Conservation (phyloP, 2,329 filamentous ascomycete genomes). For the Pezicula carpinea region DNA sequence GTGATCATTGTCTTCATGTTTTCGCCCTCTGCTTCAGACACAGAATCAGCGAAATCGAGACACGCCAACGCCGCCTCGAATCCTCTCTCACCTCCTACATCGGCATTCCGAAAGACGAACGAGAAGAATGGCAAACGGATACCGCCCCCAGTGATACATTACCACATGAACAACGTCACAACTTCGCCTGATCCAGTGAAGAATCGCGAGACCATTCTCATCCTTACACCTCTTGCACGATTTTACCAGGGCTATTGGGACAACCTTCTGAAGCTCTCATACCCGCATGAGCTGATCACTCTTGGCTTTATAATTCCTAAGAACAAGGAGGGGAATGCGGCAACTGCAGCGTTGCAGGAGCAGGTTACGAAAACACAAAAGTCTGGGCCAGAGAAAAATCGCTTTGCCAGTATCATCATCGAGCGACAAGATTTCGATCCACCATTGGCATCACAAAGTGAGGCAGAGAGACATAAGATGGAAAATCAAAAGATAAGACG, state of each 20-base stretch:
- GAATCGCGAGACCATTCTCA: conserved; percentile 81
- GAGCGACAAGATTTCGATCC: conserved; percentile 92
- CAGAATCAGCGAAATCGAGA: conserved; percentile 42
- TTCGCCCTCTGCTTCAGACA: conserved; percentile 43
- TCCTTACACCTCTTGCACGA: conserved; percentile 86
- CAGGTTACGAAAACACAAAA: conserved; percentile 83
- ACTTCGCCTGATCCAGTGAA: conserved; percentile 69
- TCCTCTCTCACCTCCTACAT: conserved; percentile 68
- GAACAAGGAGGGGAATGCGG: conserved; percentile 84
- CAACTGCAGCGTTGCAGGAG: conserved; percentile 76
- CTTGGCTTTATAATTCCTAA: conserved; percentile 95
- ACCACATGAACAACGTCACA: conserved; percentile 93
- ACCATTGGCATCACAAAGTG: conserved; percentile 73
- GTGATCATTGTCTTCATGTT: conserved; percentile 64
- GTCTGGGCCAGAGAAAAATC: conserved; percentile 66
- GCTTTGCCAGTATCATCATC: conserved; percentile 91
- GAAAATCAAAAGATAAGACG: conserved; percentile 81
- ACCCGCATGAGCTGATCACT: conserved; percentile 92
- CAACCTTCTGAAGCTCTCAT: conserved; percentile 76
- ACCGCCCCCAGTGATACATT: conserved; percentile 84
- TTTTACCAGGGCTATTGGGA: conserved; percentile 97
- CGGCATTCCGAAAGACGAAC: conserved; percentile 65
- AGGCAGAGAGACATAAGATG: conserved; percentile 87
- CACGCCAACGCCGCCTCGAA: conserved; percentile 58
- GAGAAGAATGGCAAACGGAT: conserved; percentile 49